Conservation (phyloP, 192 early-diverging fungal species). For the Coemansia sp. region DNA sequence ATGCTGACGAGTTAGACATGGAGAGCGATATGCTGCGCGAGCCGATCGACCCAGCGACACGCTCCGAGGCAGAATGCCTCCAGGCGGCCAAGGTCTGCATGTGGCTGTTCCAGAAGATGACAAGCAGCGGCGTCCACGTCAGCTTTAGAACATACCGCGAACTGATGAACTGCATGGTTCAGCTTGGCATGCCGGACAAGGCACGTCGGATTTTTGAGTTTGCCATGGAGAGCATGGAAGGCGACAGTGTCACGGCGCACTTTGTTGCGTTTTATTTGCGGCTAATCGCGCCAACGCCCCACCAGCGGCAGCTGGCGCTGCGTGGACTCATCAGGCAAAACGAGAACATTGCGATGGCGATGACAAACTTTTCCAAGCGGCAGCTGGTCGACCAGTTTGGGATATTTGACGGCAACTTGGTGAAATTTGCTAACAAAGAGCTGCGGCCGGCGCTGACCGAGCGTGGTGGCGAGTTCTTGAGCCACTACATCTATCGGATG, state of each 20-base stretch:
- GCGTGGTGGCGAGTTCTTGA: slow-evolving; percentile 21
- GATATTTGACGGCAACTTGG: slow-evolving; percentile 35
- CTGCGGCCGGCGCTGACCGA: slow-evolving; percentile 8
- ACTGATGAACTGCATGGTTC: slow-evolving; percentile 33
- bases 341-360: slow-evolving; percentile 1
- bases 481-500: slow-evolving; percentile 11
- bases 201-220: slow-evolving; percentile 38
- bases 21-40: neutral
- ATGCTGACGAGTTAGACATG: neutral
- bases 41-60: neutral
- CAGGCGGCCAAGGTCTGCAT: slow-evolving; percentile 36
- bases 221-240: slow-evolving; percentile 27
- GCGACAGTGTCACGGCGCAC: slow-evolving; percentile 11
- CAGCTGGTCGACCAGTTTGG: slow-evolving; percentile 33
- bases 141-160: slow-evolving; percentile 40
- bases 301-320: slow-evolving; percentile 20
- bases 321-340: slow-evolving; percentile 8
- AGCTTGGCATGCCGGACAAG: slow-evolving; percentile 34
- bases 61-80: slow-evolving; percentile 6
- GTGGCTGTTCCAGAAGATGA: slow-evolving; percentile 39
- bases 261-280: slow-evolving; percentile 32
- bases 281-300: slow-evolving; percentile 17
- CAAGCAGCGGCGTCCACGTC: slow-evolving; percentile 7
- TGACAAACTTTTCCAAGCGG: slow-evolving; percentile 11
- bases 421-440: slow-evolving; percentile 13